Conservation (phyloP, 208 protist species). For the Leishmania turanica region DNA sequence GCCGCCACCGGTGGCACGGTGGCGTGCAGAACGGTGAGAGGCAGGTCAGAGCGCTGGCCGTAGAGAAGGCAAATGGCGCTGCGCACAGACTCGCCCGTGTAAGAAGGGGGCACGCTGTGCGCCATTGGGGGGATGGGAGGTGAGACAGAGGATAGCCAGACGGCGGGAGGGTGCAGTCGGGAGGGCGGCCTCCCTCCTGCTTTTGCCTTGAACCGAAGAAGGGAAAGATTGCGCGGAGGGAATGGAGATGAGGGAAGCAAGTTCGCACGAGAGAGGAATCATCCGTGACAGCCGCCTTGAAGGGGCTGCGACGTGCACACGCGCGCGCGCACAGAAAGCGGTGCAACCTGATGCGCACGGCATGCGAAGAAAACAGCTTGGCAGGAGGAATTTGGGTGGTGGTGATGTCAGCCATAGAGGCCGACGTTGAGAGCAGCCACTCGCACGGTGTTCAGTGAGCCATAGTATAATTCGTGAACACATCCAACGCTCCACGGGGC, state of each 20-base stretch:
- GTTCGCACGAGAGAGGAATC: not conserved
- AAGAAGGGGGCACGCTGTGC: not conserved
- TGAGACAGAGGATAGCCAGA: not conserved
- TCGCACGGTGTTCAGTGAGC: not conserved
- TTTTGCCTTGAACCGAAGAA: not conserved
- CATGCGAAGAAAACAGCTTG: not conserved
- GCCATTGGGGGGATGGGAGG: not conserved
- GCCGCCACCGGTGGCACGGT: slow-evolving; percentile 25
- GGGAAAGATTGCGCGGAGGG: not conserved
- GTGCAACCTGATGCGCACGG: not conserved
- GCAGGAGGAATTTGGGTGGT: not conserved
- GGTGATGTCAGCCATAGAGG: not conserved
- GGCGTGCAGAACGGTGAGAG: slow-evolving; percentile 20
- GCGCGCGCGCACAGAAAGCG: not conserved
- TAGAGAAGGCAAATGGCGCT: slow-evolving; percentile 16
- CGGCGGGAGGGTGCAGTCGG: not conserved
- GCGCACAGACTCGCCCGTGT: slow-evolving; percentile 26
- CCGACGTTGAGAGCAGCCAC: not conserved
- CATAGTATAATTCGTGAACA: not conserved
- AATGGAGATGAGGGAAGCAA: not conserved
- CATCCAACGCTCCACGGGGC: not conserved
- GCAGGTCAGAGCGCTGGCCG: slow-evolving; percentile 1
- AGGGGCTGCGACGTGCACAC: not conserved
- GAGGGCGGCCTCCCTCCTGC: not conserved
- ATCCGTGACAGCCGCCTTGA: not conserved